A percentile compares a stretch with the other conserved stretches of the same genome.
Evolutionary conservation across 2,329 filamentous ascomycete genomes (phyloP).

Genomic region (Chrysoporthe deuterocubensis): DNA sequence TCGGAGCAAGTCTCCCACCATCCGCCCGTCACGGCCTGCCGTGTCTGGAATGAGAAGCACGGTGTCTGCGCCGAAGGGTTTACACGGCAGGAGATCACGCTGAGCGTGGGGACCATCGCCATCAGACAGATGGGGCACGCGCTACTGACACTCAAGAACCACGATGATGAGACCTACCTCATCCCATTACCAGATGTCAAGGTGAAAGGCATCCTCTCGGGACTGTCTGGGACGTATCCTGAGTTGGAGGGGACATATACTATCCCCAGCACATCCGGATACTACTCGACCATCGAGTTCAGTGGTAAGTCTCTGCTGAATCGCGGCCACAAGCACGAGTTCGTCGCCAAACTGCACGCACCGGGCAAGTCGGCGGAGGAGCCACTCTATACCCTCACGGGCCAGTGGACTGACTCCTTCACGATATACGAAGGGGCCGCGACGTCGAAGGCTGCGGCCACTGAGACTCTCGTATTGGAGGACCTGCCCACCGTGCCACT

Average conservation of each 20-base stretch:
- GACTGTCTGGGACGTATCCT: slow-evolving; percentile 30
- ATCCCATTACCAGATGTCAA: slow-evolving; percentile 36
- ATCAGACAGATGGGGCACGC: slow-evolving; percentile 35
- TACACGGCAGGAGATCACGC: slow-evolving; percentile 35
- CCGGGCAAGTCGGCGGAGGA: slow-evolving; percentile 24
- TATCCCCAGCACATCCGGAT: slow-evolving; percentile 36
- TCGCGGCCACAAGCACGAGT: slow-evolving; percentile 30
- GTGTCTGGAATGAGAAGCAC: slow-evolving; percentile 32
- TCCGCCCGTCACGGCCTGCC: slow-evolving; percentile 36
- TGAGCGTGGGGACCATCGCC: slow-evolving; percentile 31
- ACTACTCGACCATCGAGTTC: slow-evolving; percentile 34
- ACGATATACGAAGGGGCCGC: slow-evolving; percentile 29
- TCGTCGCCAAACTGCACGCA: slow-evolving; percentile 33
- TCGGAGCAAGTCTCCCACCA: slow-evolving; percentile 38
- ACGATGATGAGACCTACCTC: slow-evolving; percentile 37
- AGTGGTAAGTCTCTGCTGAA: slow-evolving; percentile 29
- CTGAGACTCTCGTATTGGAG: slow-evolving; percentile 13
- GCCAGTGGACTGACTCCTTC: slow-evolving; percentile 36
- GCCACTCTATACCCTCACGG: slow-evolving; percentile 36
- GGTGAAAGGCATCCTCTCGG: slow-evolving; percentile 32
- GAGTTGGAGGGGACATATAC: slow-evolving; percentile 36
- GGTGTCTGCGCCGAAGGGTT: slow-evolving; percentile 35
- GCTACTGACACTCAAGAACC: slow-evolving; percentile 38
- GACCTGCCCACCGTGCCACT: slow-evolving; percentile 23
- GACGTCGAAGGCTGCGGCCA: slow-evolving; percentile 8